phyloP scores from a whole-genome alignment of 2,329 filamentous ascomycete genomes.

The Claviceps maximensis region DNA sequence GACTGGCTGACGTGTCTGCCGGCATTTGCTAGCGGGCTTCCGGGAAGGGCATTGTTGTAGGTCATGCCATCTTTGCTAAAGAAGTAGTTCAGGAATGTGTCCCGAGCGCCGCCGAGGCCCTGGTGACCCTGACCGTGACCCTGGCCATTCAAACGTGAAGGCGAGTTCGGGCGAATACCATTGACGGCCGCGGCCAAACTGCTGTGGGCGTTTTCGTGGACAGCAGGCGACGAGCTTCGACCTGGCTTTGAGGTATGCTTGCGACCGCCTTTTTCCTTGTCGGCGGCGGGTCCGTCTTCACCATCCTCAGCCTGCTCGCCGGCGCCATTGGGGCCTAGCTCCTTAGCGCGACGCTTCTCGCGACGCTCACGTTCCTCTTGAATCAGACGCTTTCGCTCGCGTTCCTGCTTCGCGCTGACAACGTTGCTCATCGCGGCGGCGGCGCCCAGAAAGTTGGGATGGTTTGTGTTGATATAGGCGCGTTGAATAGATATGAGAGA shows the following conservation, averaged over 20 bases:
- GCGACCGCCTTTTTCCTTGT: conserved; percentile 37
- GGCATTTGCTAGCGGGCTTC: conserved; percentile 13
- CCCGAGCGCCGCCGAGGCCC: conserved; percentile 51
- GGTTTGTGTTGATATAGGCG: conserved; percentile 98
- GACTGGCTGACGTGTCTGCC: conserved; percentile 63
- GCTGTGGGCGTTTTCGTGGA: conserved; percentile 52
- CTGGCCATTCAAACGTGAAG: conserved; percentile 45
- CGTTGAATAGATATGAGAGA: conserved; percentile 94
- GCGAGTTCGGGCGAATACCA: conserved; percentile 30
- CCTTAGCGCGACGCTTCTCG: conserved; percentile 71
- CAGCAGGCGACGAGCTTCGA: conserved; percentile 72
- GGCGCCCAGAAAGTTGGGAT: conserved; percentile 94
- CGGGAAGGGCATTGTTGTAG: conserved; percentile 25
- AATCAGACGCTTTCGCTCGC: conserved; percentile 67
- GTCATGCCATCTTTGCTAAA: conserved; percentile 80
- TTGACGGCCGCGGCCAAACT: conserved; percentile 55
- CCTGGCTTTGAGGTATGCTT: conserved; percentile 28
- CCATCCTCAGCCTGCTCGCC: conserved; percentile 57
- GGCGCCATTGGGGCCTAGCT: conserved; percentile 67
- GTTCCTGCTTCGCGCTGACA: conserved; percentile 86
- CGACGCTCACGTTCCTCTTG: conserved; percentile 79
- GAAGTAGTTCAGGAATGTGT: conserved; percentile 97
- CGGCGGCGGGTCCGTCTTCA: conserved; percentile 32
- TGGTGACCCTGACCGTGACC: conserved; percentile 26
- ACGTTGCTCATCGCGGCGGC: conserved; percentile 96